Base-by-base conservation (phyloP, 1,284 basidiomycete genomes). In the Hymenochaete sp. region DNA sequence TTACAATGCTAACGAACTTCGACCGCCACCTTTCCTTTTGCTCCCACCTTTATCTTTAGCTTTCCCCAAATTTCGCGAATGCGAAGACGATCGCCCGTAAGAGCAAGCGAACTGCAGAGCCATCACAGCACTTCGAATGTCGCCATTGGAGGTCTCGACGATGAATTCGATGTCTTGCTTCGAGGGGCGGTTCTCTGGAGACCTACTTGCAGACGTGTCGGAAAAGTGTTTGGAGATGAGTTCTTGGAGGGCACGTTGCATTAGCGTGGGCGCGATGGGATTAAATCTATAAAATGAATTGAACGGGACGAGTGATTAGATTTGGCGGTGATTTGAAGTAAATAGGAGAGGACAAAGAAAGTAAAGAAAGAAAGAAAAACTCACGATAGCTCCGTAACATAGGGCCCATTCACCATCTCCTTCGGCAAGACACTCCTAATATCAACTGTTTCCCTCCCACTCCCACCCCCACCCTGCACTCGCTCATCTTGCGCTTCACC, bases 51-150 rank as follows among this genome's bases (percentile, higher is more conserved):
- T 47, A 60, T 56, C 51, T 54, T 57, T 56, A 60, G 44, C 54
- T 22, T 46, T 50, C 44, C 8, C 21, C 9, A 40, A 9, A 13
- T 11, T 27, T 8, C 18, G 27, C 28, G 14, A n/a, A 19, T 6
- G 28, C 32, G 6, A 35, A 35, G 39, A 40, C 29, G 44, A 18
- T 47, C 59, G 64, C 2, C 56, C 56, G 16, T 25, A 65, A 52
- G 73, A 56, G 55, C 72, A 85, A 0, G 82, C 72, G 58, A 98
- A 90, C 57, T 98, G 90, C 3, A 98, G 70, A 0, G 85, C 80
- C 78, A 93, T 98, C 51, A 96, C 75, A 0, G 93, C 95, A 47
- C 86, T 89, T 31, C 95, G 72, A 14, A 98, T 85, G 58, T 98
- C 95, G 0, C 95, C 95, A 55, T 84, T 84, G 0, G 86, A 75